Evolutionary conservation across 2,329 filamentous ascomycete species (phyloP).

Genomic region (Verticillium klebahnii): DNA sequence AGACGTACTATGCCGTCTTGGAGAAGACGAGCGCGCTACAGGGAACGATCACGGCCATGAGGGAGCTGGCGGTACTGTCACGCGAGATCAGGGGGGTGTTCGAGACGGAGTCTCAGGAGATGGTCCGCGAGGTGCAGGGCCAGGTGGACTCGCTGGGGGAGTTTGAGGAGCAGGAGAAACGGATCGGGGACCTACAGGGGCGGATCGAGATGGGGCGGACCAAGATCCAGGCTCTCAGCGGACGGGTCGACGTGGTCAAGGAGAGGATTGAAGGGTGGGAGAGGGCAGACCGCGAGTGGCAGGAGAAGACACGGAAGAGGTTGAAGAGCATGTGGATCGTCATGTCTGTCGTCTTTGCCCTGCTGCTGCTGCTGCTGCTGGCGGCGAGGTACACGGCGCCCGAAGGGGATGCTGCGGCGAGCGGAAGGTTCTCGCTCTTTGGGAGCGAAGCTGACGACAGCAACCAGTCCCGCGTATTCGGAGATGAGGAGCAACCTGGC

Average conservation of each 20-base stretch:
- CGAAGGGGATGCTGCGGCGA: slow-evolving; percentile 3
- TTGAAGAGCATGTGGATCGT: slow-evolving; percentile 61
- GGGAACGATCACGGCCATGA: slow-evolving; percentile 58
- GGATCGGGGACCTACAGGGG: slow-evolving; percentile 56
- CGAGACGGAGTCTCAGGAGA: slow-evolving; percentile 49
- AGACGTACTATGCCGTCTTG: slow-evolving; percentile 69
- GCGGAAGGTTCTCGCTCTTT: background rate
- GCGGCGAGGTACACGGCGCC: slow-evolving; percentile 24
- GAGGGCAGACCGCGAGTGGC: slow-evolving; percentile 60
- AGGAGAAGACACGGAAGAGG: slow-evolving; percentile 60
- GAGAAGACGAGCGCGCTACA: slow-evolving; percentile 63
- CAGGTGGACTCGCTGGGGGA: slow-evolving; percentile 58
- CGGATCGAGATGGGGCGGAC: slow-evolving; percentile 57
- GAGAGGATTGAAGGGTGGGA: slow-evolving; percentile 64
- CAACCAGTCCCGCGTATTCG: background rate
- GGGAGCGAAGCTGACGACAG: background rate
- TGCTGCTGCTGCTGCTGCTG: slow-evolving; percentile 40
- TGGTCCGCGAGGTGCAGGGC: slow-evolving; percentile 54
- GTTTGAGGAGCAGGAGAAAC: slow-evolving; percentile 61
- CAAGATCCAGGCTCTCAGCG: slow-evolving; percentile 55
- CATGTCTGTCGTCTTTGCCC: slow-evolving; percentile 42
- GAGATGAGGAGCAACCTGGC: background rate
- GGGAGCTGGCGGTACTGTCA: slow-evolving; percentile 61
- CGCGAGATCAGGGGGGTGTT: slow-evolving; percentile 56
- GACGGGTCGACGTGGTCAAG: slow-evolving; percentile 60